These are phyloP conservation scores for Sherardia arvensis DNA, from an alignment of 257 asterid genomes.

Conservation along the genomic window DNA sequence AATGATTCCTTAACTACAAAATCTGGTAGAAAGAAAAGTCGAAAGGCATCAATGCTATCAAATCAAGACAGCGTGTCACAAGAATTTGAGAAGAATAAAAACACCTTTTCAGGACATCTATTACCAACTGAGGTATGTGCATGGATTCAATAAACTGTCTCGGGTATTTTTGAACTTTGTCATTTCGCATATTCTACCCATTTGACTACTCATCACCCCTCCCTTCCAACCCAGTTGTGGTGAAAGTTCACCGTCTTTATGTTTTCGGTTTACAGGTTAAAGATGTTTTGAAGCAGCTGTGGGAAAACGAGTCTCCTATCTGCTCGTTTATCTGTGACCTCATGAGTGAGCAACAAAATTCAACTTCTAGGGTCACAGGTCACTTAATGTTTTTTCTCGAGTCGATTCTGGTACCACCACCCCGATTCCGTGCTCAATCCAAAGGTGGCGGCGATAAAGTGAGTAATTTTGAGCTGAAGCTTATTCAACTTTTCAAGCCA, in stretches of 20 bases:
- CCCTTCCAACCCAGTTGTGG: background rate
- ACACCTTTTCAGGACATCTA: slow-evolving; percentile 42
- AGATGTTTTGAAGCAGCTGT: slow-evolving; percentile 49
- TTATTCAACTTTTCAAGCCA: background rate
- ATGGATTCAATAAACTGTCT: slow-evolving; percentile 5
- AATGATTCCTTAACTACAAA: slow-evolving; percentile 26
- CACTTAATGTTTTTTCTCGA: slow-evolving; percentile 72
- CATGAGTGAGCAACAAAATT: slow-evolving; percentile 38
- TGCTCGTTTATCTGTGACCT: slow-evolving; percentile 69
- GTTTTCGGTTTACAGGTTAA: slow-evolving; percentile 48
- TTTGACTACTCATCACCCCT: background rate
- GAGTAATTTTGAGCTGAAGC: slow-evolving; percentile 30
- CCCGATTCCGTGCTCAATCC: slow-evolving; percentile 85
- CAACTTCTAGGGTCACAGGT: slow-evolving; percentile 30
- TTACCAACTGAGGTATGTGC: slow-evolving; percentile 81
- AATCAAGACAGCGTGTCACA: slow-evolving; percentile 14
- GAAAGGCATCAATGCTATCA: slow-evolving; percentile 14
- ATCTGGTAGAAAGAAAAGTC: slow-evolving; percentile 29
- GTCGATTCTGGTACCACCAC: slow-evolving; percentile 68
- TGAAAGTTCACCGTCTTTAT: background rate
- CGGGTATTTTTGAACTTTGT: background rate
- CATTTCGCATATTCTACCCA: background rate
- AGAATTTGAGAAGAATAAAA: slow-evolving; percentile 27
- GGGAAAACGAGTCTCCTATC: slow-evolving; percentile 79
- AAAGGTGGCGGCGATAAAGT: slow-evolving; percentile 82